Evolutionary conservation across 306 rosid genomes (phyloP), one percentile per base, ranked within the genome.

Genomic region (Cucumis melo): DNA sequence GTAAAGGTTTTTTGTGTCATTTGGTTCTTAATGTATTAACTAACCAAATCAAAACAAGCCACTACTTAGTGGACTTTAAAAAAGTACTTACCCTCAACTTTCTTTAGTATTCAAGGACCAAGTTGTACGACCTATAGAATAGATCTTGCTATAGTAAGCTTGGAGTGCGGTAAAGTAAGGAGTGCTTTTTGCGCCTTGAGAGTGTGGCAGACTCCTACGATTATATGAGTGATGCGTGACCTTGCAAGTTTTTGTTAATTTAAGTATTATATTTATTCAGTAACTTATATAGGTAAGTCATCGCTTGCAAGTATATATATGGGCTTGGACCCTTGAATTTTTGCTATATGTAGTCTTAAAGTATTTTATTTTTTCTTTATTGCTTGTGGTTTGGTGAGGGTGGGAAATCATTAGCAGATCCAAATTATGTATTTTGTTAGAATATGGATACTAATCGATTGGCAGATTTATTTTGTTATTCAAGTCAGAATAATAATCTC

Each of bases 1-100:
- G 98, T 91, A 81, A 77, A 63, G 38, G 42, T 34, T 36, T 63
- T 55, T 44, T 36, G 1, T 68, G 56, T 41, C 44, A 44, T 68
- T 68, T 68, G 34, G 20, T 68, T 44, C 16, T 68, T 21, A 21
- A 68, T 11, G 73, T 39, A n/a, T 66, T 39, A 39, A n/a, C 20
- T 66, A 19, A 66, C 50, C 73, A 39, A 66, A n/a, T 66, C 29
- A 66, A 66, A 36, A 39, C 51, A 66, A 66, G 73, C 19, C 21
- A 39, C 51, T 39, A 65, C 39, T 66, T 66, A 66, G 51, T 39
- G 29, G 8, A 64, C 8, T 64, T 63, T 63, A 5, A 34, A 34
- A 16, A 63, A 50, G 55, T 50, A 23, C 63, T 21, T 19, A 16
- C 29, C 48, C 23, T 64, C 72, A 19, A 64, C 50, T 19, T 64